Base-by-base conservation (phyloP, 192 early-diverging fungal species). In the Chytriomyces sp. region DNA sequence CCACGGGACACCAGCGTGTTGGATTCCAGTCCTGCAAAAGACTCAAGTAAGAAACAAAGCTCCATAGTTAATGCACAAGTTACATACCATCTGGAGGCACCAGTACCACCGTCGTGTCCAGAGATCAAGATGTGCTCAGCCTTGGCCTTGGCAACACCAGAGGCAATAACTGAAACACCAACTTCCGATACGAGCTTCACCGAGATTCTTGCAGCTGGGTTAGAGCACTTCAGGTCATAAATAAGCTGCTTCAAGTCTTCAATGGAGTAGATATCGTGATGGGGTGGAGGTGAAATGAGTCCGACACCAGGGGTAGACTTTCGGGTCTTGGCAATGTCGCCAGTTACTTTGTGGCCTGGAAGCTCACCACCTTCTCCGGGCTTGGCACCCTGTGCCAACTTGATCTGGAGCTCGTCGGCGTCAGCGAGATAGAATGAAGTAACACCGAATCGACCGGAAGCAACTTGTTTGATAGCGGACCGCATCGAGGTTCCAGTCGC, bases 371-470 rank as follows among this genome's bases (percentile, higher is more conserved):
- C 95, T 84, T 99, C 95, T 56, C 97, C 97, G 19, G 97, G 94
- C 83, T 98, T 99, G 53, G 97, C 97, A 63, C 97, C 97, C 80
- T 99, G 97, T 5, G 97, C 97, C 91, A 99, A 93, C 87, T 99
- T 99, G 88, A 99, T 99, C 77, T 99, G 97, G 26, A 99, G 86
- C 83, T 99, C 95, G 68, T 99, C 93, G 2, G 95, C 88, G 76
- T 99, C 94, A 2, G 94, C 87, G 38, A 98, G 87, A 75, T 99
- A 99, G 77, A 88, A 93, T 64, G 89, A 90, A 55, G 97, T 99
- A 2, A 99, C 95, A 78, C 97, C 97, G 77, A 99, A 99, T 60
- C 97, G 93, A 36, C 95, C 97, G 28, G 94, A 96, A 8, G 97
- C 97, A 52, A 99, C 93, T 80, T 99, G 97, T 85, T 99, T 99